Base-by-base conservation (phyloP, 2,329 filamentous ascomycete genomes). In the Fusarium illudens region DNA sequence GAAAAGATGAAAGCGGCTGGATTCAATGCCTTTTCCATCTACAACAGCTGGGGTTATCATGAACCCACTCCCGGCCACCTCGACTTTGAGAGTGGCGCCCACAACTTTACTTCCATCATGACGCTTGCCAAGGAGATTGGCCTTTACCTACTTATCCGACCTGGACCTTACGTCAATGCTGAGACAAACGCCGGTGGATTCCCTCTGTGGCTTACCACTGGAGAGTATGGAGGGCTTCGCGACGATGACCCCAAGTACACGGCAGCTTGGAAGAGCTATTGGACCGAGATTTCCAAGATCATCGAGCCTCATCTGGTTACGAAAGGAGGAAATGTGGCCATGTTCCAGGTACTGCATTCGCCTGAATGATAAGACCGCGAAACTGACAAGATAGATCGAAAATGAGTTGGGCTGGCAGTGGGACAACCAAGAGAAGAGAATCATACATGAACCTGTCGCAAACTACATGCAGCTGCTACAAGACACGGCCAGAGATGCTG, bases 101-200 rank as follows among this genome's bases (percentile, higher is more conserved):
- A 86, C 54, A 79, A 87, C 50, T 79, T 87, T 48, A 81, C 82
- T 1, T 73, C 73, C 11, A 86, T 84, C 68, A 83, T 86, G 72
- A 75, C 75, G 9, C 75, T 82, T 12, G 83, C 83, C 2, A 79
- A 84, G 49, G 81, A 84, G 49, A 77, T 82, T 53, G 83, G 82
- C 0, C 68, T 86, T 30, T 76, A 82, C 13, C 75, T 84, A 3
- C 78, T 85, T 1, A 66, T 75, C 22, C 80, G 87, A 0, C 86
- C 87, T 0, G 87, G 88, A 0, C 87, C 87, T 0, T 90, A 90
- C 59, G 83, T 88, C 60, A 90, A 90, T 64, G 88, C 87, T 1
- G 89, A 90, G 72, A 82, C 86, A 4, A 89, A 85, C 64, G 87
- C 84, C 1, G 88, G 89, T 30, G 88, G 88, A 0, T 87, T 89